Conservation (phyloP, 306 rosid genomes). For the Cajanus cajan region DNA sequence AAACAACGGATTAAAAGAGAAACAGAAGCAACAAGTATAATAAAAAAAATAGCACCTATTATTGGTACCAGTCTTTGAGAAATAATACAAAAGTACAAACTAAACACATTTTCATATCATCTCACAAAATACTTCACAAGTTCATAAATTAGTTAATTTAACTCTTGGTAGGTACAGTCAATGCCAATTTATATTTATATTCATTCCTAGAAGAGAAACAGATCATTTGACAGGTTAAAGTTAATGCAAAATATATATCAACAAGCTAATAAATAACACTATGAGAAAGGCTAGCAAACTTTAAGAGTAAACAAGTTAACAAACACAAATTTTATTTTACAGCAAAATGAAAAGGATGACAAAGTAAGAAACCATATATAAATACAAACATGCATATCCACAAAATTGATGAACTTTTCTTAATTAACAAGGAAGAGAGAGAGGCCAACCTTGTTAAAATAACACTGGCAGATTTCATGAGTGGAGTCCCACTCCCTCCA, state of each 20-base stretch:
- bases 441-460: slow-evolving; percentile 57
- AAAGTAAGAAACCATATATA: slow-evolving; percentile 13
- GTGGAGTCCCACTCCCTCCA: slow-evolving; percentile 64
- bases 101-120: slow-evolving; percentile 11
- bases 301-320: slow-evolving; percentile 13
- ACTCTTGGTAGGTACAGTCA: slow-evolving; percentile 8
- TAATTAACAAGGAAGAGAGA: background rate
- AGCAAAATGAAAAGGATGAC: background rate
- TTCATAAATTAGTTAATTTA: slow-evolving; percentile 22
- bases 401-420: background rate
- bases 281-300: slow-evolving; percentile 22
- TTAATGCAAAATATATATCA: slow-evolving; percentile 19
- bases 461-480: slow-evolving; percentile 66
- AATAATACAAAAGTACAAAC: background rate
- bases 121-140: slow-evolving; percentile 4
- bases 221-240: background rate
- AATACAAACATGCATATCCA: background rate
- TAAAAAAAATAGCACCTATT: slow-evolving; percentile 12
- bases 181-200: slow-evolving; percentile 11
- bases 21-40: slow-evolving; percentile 11
- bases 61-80: background rate
- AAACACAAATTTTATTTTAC: slow-evolving; percentile 9
- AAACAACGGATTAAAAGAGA: background rate
- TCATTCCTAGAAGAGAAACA: slow-evolving; percentile 16
- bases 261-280: slow-evolving; percentile 23